phyloP scores from a whole-genome alignment of 78 protist genomes.

The Dictyostelium firmibasis region DNA sequence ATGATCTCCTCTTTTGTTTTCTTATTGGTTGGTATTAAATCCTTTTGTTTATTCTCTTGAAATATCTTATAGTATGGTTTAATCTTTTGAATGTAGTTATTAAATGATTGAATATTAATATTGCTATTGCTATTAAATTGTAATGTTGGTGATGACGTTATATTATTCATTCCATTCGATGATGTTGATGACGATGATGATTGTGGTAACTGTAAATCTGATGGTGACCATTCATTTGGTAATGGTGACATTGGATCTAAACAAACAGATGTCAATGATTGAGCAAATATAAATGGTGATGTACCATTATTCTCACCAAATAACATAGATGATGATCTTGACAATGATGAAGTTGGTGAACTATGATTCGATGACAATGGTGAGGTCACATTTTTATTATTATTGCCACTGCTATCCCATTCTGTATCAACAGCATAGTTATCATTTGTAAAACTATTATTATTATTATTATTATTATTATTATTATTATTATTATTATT shows the following conservation, averaged over 20 bases:
- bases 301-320: slow-evolving; percentile 27
- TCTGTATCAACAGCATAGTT: neutral
- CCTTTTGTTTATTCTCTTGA: slow-evolving; percentile 20
- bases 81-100: neutral
- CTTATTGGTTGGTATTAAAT: slow-evolving; percentile 52
- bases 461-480: neutral
- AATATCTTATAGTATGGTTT: slow-evolving; percentile 23
- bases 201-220: slow-evolving; percentile 31
- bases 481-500: neutral
- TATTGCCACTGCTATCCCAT: neutral
- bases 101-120: slow-evolving; percentile 3
- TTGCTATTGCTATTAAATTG: neutral
- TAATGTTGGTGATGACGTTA: neutral
- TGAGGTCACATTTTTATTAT: neutral
- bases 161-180: neutral
- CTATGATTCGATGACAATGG: neutral
- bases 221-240: slow-evolving; percentile 54
- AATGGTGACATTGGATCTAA: slow-evolving; percentile 49
- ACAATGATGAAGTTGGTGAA: neutral
- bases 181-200: neutral
- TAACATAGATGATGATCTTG: slow-evolving; percentile 42
- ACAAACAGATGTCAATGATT: slow-evolving; percentile 59
- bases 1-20: slow-evolving; percentile 64
- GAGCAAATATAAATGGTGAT: slow-evolving; percentile 74
- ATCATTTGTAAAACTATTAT: neutral